Conservation (phyloP, 1,284 basidiomycete genomes). For the Phylloboletellus chloephorus region DNA sequence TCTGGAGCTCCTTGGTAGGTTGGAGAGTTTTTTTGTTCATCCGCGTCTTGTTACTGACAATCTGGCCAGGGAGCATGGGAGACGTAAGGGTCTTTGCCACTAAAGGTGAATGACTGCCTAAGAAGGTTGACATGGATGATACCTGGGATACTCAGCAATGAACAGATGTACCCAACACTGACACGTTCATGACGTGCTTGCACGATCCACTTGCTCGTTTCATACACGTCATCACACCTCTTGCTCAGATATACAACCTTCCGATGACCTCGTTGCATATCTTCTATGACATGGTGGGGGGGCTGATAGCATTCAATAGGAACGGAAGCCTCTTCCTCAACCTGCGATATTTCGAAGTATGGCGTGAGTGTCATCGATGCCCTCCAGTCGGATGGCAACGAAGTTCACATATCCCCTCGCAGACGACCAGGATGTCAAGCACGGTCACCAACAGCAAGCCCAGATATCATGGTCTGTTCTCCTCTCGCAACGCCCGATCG, state of each 20-base stretch:
- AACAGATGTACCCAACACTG: conserved; percentile 50
- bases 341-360: conserved; percentile 78
- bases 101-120: conserved; percentile 44
- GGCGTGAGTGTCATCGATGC: conserved; percentile 58
- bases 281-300: conserved; percentile 80
- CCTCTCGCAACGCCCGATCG: neutral
- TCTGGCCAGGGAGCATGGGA: conserved; percentile 51
- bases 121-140: neutral
- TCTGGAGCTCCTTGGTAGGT: conserved; percentile 54
- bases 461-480: conserved; percentile 68
- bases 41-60: neutral
- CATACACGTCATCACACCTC: conserved; percentile 52
- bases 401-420: conserved; percentile 3
- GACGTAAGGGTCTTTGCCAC: conserved; percentile 65
- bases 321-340: conserved; percentile 89
- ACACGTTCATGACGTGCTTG: conserved; percentile 47
- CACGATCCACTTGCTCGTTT: conserved; percentile 62
- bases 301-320: conserved; percentile 90
- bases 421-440: conserved; percentile 69
- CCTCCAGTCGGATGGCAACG: neutral
- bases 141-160: neutral
- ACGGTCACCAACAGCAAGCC: conserved; percentile 59
- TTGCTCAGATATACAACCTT: conserved; percentile 59
- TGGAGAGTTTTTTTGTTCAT: neutral
- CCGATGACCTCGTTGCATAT: conserved; percentile 74